Conservation (phyloP, 225 moss, liverwort and hornwort species). For the Pleurozium schreberi region DNA sequence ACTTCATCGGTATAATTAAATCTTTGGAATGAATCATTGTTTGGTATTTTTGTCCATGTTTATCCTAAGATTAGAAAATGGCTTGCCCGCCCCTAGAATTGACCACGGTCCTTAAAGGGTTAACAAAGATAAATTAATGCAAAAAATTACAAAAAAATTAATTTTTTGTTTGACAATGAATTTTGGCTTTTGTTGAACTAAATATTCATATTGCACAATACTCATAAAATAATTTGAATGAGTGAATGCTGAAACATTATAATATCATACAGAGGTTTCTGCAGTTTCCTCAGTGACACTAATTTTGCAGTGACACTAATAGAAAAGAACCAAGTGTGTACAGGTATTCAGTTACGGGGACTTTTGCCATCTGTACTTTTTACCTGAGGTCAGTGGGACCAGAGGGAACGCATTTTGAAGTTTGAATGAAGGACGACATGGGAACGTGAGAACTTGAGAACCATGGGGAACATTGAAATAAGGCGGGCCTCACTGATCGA, state of each 20-base stretch:
- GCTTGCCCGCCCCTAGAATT: no score
- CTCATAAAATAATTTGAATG: neutral
- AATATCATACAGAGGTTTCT: neutral
- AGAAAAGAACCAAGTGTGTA: neutral
- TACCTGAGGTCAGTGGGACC: neutral
- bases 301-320: neutral
- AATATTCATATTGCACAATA: neutral
- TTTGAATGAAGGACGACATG: neutral
- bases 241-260: neutral
- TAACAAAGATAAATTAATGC: neutral
- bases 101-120: no score
- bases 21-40: no score
- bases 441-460: neutral
- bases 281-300: neutral
- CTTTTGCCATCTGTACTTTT: neutral
- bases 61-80: no score
- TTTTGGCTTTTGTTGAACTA: no score
- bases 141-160: neutral
- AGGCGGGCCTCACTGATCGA: neutral
- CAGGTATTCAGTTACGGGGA: no score
- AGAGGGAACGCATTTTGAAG: neutral
- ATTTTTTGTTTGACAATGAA: neutral
- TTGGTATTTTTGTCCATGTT: no score
- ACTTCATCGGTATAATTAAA: no score
- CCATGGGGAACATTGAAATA: neutral